Percentiles rank a stretch among this genome's conserved stretches.
phyloP scores from a whole-genome alignment of 352 stramenopile species.

The Pythium biforme region DNA sequence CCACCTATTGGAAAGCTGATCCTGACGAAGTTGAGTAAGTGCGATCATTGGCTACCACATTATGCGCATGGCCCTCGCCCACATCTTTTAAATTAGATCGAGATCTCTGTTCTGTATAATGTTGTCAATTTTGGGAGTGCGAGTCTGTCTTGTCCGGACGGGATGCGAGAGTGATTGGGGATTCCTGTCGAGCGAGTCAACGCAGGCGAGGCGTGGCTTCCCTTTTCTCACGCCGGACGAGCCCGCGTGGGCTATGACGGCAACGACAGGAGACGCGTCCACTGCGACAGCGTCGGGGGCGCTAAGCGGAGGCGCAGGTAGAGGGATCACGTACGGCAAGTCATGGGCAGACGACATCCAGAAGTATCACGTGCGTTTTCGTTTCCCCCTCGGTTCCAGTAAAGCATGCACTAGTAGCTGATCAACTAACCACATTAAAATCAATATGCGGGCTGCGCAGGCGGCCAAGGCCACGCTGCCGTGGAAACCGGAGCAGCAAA shows the following conservation, averaged over 20 bases:
- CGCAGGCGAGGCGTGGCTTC: too few species aligned
- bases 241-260: neutral
- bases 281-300: neutral
- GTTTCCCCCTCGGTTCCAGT: neutral
- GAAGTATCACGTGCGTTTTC: constrained; percentile 45
- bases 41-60: too few species aligned
- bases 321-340: constrained; percentile 15
- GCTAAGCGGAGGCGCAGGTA: neutral
- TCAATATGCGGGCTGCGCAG: constrained; percentile 20
- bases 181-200: too few species aligned
- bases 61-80: too few species aligned
- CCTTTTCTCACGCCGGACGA: neutral
- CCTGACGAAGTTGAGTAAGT: too few species aligned
- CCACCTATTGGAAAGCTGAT: too few species aligned
- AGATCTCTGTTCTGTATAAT: too few species aligned
- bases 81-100: too few species aligned
- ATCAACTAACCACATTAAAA: too few species aligned
- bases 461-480: constrained; percentile 58
- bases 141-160: too few species aligned
- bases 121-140: neutral
- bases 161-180: too few species aligned
- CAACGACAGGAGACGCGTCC: neutral
- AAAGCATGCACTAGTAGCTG: too few species aligned
- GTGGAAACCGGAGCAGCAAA: constrained; percentile 56
- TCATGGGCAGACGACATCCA: constrained; percentile 57